phyloP scores from a whole-genome alignment of 2,329 filamentous ascomycete species.

The Cercospora sesami region DNA sequence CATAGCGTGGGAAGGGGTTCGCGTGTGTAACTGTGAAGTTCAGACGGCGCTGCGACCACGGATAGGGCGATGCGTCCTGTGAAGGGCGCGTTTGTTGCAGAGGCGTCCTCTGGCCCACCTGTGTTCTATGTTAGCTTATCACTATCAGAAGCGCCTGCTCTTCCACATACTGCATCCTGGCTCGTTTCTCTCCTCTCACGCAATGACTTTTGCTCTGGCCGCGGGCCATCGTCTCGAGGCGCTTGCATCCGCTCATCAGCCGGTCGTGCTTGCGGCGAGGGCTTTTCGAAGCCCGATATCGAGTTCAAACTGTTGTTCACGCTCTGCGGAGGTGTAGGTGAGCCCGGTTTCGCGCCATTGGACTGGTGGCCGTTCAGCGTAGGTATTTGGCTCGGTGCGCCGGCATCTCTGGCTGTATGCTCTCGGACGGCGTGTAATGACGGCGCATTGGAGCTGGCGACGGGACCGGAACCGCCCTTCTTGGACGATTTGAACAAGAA shows the following conservation, averaged over 20 bases:
- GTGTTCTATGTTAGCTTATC: constrained; percentile 44
- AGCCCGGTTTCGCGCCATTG: constrained; percentile 31
- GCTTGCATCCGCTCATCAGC: constrained; percentile 23
- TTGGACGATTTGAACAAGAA: constrained; percentile 55
- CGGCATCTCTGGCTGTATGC: constrained; percentile 55
- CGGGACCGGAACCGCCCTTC: constrained; percentile 33
- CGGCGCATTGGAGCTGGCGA: constrained; percentile 26
- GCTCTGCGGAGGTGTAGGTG: constrained; percentile 69
- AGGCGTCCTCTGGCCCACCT: constrained; percentile 32
- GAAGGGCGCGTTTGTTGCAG: constrained; percentile 40
- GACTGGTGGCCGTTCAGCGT: constrained; percentile 48
- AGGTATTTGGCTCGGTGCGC: constrained; percentile 42
- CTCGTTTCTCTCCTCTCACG: constrained; percentile 30
- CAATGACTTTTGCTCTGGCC: constrained; percentile 32
- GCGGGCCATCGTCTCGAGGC: constrained; percentile 20
- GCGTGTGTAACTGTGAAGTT: constrained; percentile 80
- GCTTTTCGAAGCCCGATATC: constrained; percentile 18
- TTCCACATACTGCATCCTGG: constrained; percentile 29
- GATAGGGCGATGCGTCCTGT: constrained; percentile 76
- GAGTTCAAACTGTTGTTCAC: constrained; percentile 51
- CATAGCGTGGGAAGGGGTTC: constrained; percentile 93
- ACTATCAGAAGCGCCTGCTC: background rate
- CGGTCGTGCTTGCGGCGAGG: constrained; percentile 15
- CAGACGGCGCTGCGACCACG: constrained; percentile 88
- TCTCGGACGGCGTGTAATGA: constrained; percentile 57